Evolutionary conservation across 768 basidiomycete genomes (phyloP).

Genomic region (Imleria badia): DNA sequence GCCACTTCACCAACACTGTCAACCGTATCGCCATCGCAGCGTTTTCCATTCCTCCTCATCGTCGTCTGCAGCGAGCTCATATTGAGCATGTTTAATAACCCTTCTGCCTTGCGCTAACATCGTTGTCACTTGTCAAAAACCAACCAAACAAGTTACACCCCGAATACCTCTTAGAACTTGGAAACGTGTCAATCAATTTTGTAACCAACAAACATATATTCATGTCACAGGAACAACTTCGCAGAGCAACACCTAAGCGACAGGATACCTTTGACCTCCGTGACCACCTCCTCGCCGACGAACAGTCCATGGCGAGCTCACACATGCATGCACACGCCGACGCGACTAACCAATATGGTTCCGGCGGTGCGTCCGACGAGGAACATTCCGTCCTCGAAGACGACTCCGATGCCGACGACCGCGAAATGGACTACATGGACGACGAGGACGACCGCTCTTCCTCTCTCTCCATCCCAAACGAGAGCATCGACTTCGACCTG

Average conservation of each 20-base stretch:
- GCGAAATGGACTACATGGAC: conserved; percentile 63
- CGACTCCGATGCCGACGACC: conserved; percentile 73
- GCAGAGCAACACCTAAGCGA: conserved; percentile 29
- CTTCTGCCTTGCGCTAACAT: background rate
- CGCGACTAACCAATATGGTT: conserved; percentile 38
- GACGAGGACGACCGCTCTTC: conserved; percentile 80
- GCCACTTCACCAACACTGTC: conserved; percentile 13
- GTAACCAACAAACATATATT: conserved; percentile 2
- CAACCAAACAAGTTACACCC: background rate
- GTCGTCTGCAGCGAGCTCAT: conserved; percentile 12
- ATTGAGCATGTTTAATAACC: conserved; percentile 20
- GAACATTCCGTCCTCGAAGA: conserved; percentile 84
- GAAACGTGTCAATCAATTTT: background rate
- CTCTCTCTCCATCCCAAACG: conserved; percentile 83
- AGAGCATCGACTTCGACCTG: conserved; percentile 90
- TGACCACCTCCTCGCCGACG: conserved; percentile 56
- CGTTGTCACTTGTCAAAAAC: background rate
- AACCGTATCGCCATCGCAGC: background rate
- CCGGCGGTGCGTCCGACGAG: conserved; percentile 58
- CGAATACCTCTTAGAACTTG: background rate
- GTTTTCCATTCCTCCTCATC: conserved; percentile 1
- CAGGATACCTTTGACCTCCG: conserved; percentile 75
- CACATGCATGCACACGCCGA: conserved; percentile 50
- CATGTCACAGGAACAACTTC: conserved; percentile 32
- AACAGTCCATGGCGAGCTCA: conserved; percentile 47